Evolutionary conservation across 257 asterid species (phyloP).

Genomic region (Nicotiana noctiflora): DNA sequence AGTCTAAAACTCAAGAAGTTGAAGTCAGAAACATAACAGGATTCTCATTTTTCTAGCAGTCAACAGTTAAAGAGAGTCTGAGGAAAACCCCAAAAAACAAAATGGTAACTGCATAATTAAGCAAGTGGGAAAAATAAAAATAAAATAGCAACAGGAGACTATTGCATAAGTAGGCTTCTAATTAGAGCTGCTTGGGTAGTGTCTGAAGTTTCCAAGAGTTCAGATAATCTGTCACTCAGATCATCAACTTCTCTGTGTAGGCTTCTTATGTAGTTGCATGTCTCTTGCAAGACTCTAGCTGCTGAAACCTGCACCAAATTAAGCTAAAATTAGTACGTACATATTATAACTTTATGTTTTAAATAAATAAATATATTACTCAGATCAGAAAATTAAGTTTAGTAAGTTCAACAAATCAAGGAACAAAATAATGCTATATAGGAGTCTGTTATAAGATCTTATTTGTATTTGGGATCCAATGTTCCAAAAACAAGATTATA

Average conservation of each 20-base stretch:
- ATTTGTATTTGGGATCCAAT: background rate
- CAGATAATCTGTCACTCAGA: constrained; percentile 73
- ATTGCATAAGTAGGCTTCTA: constrained; percentile 67
- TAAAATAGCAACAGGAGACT: constrained; percentile 4
- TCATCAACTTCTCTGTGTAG: constrained; percentile 25
- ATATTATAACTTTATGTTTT: background rate
- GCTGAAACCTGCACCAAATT: constrained; percentile 49
- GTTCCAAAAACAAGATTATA: background rate
- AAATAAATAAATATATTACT: background rate
- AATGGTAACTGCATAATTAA: background rate
- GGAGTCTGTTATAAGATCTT: background rate
- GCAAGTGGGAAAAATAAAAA: background rate
- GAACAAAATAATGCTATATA: background rate
- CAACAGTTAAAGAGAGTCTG: background rate
- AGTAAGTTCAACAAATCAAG: constrained; percentile 4
- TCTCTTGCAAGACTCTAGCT: constrained; percentile 30
- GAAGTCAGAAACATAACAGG: background rate
- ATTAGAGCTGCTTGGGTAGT: constrained; percentile 69
- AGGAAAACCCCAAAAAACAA: background rate
- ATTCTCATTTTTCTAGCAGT: background rate
- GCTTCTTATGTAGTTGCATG: constrained; percentile 7
- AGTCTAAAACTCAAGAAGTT: background rate
- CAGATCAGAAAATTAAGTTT: background rate
- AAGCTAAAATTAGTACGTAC: too few relatives aligned
- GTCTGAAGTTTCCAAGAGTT: constrained; percentile 59